These are phyloP conservation scores for Parathielavia appendiculata DNA, from an alignment of 495 filamentous ascomycete genomes.

Conservation along the genomic window DNA sequence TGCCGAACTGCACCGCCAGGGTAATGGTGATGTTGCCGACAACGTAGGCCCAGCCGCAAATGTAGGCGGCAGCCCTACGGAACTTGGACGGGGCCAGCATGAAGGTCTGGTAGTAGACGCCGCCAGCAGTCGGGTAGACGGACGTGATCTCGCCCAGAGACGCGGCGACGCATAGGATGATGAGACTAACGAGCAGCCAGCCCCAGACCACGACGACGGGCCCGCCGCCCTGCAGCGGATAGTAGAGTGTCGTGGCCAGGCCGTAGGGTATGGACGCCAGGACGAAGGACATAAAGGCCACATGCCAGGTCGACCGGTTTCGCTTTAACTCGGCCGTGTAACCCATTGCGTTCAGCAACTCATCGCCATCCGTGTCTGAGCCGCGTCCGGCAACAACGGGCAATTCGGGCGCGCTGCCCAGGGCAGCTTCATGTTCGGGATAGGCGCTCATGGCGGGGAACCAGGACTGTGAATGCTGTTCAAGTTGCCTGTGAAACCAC, in stretches of 20 bases:
- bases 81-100: conserved; percentile 44
- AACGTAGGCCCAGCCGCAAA: conserved; percentile 62
- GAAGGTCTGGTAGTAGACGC: conserved; percentile 54
- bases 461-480: too few relatives aligned
- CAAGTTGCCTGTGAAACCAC: too few relatives aligned
- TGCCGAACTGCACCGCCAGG: conserved; percentile 63
- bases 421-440: neutral
- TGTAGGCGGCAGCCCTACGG: conserved; percentile 52
- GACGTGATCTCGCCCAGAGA: conserved; percentile 54
- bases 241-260: conserved; percentile 64
- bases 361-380: conserved; percentile 36
- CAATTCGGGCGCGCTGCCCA: neutral
- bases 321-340: conserved; percentile 49
- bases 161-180: conserved; percentile 48
- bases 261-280: conserved; percentile 58
- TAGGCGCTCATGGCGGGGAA: neutral
- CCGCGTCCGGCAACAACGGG: conserved; percentile 5
- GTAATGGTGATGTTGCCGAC: conserved; percentile 69
- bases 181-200: conserved; percentile 46
- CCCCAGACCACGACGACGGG: conserved; percentile 64
- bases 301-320: conserved; percentile 50
- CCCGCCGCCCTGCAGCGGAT: conserved; percentile 60
- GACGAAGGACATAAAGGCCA: conserved; percentile 56
- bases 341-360: conserved; percentile 47
- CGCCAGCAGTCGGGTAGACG: conserved; percentile 53